Conservation (phyloP, 257 asterid species). For the Ilex aquifolium region DNA sequence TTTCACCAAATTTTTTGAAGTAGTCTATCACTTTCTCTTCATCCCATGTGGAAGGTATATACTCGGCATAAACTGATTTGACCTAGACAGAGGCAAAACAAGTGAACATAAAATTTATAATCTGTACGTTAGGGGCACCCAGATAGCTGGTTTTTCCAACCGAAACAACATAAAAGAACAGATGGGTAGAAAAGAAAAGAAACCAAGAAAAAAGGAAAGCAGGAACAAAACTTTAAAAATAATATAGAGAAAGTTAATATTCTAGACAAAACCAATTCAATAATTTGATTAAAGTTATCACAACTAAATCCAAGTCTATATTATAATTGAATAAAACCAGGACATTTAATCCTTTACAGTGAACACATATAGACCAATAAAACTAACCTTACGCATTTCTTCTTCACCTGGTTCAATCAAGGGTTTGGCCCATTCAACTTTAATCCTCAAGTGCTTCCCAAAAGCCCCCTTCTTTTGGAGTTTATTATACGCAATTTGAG, state of each 20-base stretch:
- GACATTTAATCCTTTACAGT: conserved; percentile 9
- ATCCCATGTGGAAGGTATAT: conserved; percentile 59
- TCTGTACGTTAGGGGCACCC: conserved; percentile 8
- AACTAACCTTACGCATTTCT: conserved; percentile 56
- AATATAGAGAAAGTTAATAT: too few relatives aligned
- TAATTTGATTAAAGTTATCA: too few relatives aligned
- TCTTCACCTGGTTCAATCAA: conserved; percentile 53
- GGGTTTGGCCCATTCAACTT: conserved; percentile 78
- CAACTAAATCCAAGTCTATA: background rate
- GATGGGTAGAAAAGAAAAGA: background rate
- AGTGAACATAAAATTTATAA: conserved; percentile 6
- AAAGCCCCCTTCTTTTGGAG: conserved; percentile 51
- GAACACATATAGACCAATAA: conserved; percentile 11
- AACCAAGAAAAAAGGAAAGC: background rate
- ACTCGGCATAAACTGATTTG: conserved; percentile 62
- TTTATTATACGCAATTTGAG: conserved; percentile 54
- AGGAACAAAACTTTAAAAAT: too few relatives aligned
- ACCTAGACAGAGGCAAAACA: conserved; percentile 36
- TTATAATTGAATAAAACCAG: background rate
- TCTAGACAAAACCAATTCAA: too few relatives aligned
- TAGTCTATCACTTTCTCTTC: conserved; percentile 43
- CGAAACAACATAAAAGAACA: background rate
- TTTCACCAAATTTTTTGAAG: conserved; percentile 66
- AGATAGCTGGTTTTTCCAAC: background rate
- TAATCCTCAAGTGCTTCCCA: conserved; percentile 34